phyloP scores from a whole-genome alignment of 495 filamentous ascomycete species.

The Neurospora sp. region DNA sequence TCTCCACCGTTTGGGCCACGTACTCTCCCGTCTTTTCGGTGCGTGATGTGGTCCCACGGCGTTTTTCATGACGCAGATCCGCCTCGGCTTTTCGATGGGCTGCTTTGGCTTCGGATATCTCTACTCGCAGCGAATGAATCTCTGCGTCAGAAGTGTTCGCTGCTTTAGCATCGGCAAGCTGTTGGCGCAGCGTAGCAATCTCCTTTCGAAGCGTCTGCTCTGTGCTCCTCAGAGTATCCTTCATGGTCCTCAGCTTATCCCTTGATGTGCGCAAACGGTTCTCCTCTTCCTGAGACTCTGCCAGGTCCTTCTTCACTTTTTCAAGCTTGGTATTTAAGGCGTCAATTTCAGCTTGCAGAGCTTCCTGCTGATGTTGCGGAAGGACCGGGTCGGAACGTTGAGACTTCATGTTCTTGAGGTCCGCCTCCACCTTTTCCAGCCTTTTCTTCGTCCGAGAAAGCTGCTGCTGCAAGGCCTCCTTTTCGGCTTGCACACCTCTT shows the following conservation, averaged over 20 bases:
- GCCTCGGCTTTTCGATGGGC: background rate
- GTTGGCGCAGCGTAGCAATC: background rate
- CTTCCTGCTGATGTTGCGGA: background rate
- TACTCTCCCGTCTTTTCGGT: background rate
- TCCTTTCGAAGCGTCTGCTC: background rate
- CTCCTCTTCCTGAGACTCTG: background rate
- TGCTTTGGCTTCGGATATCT: background rate
- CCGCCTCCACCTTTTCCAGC: background rate
- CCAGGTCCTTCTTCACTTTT: background rate
- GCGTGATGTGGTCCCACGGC: background rate
- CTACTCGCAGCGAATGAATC: background rate
- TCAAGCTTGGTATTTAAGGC: background rate
- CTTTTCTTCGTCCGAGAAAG: background rate
- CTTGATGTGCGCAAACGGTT: background rate
- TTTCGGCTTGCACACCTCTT: background rate
- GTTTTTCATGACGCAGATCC: background rate
- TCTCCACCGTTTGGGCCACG: background rate
- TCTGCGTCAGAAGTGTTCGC: background rate
- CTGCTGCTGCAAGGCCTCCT: background rate
- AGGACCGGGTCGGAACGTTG: background rate
- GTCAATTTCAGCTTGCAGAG: background rate
- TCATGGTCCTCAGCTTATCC: background rate
- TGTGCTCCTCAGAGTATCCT: background rate
- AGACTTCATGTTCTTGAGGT: background rate
- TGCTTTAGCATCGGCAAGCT: background rate